These are phyloP conservation scores for Acer campestre DNA, from an alignment of 345 rosid genomes.

Conservation along the genomic window DNA sequence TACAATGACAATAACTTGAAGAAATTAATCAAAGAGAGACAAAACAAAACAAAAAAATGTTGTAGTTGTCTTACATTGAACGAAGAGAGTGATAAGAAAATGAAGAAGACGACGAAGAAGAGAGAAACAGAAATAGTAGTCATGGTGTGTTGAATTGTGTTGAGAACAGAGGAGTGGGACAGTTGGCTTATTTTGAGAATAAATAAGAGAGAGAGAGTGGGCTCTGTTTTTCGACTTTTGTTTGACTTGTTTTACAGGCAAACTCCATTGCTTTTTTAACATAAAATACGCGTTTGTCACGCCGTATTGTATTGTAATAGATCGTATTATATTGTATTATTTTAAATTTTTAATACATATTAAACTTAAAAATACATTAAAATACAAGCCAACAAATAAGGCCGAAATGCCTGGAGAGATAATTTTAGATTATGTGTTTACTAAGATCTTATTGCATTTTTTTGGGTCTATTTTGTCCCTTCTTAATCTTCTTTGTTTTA, in stretches of 20 bases:
- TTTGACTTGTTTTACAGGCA: neutral
- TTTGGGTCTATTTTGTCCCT: neutral
- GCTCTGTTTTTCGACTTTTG: neutral
- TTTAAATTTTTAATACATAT: no score
- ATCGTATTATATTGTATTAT: no score
- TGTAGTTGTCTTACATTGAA: conserved; percentile 25
- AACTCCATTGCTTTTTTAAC: neutral
- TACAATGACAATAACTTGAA: neutral
- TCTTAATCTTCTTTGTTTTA: no score
- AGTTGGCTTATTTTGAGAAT: neutral
- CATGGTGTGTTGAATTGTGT: conserved; percentile 14
- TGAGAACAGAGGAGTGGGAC: neutral
- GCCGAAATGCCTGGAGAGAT: no score
- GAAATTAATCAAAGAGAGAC: neutral
- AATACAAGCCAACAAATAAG: no score
- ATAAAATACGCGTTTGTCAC: neutral
- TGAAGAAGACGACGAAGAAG: conserved; percentile 16
- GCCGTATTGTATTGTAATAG: no score
- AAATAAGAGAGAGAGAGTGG: neutral
- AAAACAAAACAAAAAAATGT: neutral
- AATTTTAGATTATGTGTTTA: no score
- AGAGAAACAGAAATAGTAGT: conserved; percentile 1
- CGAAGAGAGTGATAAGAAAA: conserved; percentile 19
- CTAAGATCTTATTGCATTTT: no score
- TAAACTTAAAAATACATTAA: no score